These are phyloP conservation scores for Pleurotus eryngii DNA, from an alignment of 768 basidiomycete species.

Conservation along the genomic window DNA sequence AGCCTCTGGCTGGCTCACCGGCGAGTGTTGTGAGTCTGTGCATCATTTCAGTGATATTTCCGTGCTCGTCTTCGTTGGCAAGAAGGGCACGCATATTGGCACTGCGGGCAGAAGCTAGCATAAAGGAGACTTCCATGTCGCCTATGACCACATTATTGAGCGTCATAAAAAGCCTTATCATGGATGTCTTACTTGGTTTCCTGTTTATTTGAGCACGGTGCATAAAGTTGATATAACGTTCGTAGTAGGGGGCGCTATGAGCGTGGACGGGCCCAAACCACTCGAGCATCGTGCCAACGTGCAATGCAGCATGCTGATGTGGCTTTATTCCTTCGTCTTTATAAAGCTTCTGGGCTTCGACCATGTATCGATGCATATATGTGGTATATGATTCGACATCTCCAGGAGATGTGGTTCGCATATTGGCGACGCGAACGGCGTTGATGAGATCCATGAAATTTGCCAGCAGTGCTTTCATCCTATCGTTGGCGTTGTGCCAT, in stretches of 20 bases:
- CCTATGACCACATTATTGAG: slow-evolving; percentile 3
- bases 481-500: slow-evolving; percentile 13
- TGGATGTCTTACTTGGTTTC: slow-evolving; percentile 11
- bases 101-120: slow-evolving; percentile 6
- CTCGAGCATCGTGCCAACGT: slow-evolving; percentile 16
- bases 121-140: slow-evolving; percentile 15
- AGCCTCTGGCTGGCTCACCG: slow-evolving; percentile 15
- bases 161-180: background rate
- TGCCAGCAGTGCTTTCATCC: slow-evolving; percentile 16
- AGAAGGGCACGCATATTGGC: slow-evolving; percentile 14
- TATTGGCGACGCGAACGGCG: slow-evolving; percentile 18
- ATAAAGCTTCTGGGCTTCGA: slow-evolving; percentile 10
- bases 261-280: slow-evolving; percentile 23
- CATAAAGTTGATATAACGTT: slow-evolving; percentile 23
- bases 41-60: slow-evolving; percentile 4
- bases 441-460: slow-evolving; percentile 27
- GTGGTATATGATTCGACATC: slow-evolving; percentile 18
- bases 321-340: slow-evolving; percentile 15
- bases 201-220: slow-evolving; percentile 15
- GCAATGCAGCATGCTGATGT: slow-evolving; percentile 19
- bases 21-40: slow-evolving; percentile 6
- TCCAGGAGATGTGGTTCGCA: slow-evolving; percentile 13
- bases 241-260: slow-evolving; percentile 23
- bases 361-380: slow-evolving; percentile 17
- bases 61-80: slow-evolving; percentile 4